phyloP scores from a whole-genome alignment of 768 basidiomycete species.

The Pisolithus tinctorius region DNA sequence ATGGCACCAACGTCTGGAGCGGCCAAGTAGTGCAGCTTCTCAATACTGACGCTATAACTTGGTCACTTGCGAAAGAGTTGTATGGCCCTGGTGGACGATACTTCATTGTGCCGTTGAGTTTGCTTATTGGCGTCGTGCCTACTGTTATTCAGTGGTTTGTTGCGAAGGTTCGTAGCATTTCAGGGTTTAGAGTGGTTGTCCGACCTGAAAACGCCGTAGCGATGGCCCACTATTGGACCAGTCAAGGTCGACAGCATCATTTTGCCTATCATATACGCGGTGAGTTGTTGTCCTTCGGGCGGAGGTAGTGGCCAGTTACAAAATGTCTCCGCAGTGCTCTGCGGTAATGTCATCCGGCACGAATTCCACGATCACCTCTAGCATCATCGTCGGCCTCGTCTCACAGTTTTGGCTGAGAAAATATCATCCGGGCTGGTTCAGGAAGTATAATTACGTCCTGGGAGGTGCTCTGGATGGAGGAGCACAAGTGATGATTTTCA shows the following conservation, averaged over 20 bases:
- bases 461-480: neutral
- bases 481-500: constrained; percentile 50
- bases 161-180: constrained; percentile 31
- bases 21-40: constrained; percentile 45
- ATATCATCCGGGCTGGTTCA: constrained; percentile 60
- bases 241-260: constrained; percentile 44
- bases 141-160: constrained; percentile 51
- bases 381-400: constrained; percentile 44
- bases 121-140: constrained; percentile 48
- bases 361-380: constrained; percentile 43
- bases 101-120: constrained; percentile 46
- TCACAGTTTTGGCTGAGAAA: constrained; percentile 57
- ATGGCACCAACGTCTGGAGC: constrained; percentile 58
- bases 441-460: constrained; percentile 49
- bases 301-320: neutral
- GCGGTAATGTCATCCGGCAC: constrained; percentile 45
- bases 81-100: constrained; percentile 51
- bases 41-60: constrained; percentile 56
- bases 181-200: neutral
- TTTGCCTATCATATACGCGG: constrained; percentile 52
- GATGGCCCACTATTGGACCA: constrained; percentile 49
- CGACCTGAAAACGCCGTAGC: constrained; percentile 23
- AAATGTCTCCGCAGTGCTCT: constrained; percentile 29
- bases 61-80: constrained; percentile 55
- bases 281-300: constrained; percentile 7